These are phyloP conservation scores for Calonectria ilicicola DNA, from an alignment of 2,329 filamentous ascomycete species.

Conservation along the genomic window DNA sequence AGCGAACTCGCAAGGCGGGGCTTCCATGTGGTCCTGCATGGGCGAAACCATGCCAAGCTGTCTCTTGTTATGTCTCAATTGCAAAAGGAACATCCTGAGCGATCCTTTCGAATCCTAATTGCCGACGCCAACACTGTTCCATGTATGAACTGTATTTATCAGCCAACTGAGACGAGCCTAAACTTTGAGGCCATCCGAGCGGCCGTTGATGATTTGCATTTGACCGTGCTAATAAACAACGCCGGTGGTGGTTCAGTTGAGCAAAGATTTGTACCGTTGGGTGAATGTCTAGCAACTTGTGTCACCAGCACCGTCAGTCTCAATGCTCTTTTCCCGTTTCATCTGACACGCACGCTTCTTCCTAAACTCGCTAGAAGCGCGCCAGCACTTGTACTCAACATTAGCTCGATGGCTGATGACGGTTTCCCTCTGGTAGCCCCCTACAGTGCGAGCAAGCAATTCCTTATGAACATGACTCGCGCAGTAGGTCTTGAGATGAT, in stretches of 20 bases:
- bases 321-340: not conserved
- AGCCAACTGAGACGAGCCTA: not conserved
- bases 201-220: not conserved
- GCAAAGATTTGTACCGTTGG: not conserved
- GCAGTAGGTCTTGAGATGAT: not conserved
- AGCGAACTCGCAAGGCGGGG: not conserved
- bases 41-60: not conserved
- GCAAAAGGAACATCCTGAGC: not conserved
- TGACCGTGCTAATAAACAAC: not conserved
- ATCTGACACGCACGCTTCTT: not conserved
- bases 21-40: not conserved
- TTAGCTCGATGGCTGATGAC: not conserved
- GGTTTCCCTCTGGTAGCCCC: not conserved
- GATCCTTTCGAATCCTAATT: not conserved
- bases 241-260: not conserved
- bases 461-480: not conserved
- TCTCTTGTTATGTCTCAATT: not conserved
- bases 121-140: not conserved
- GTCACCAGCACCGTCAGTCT: not conserved
- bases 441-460: not conserved
- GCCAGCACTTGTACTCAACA: not conserved
- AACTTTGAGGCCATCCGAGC: not conserved
- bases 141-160: not conserved
- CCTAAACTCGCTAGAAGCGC: not conserved
- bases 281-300: not conserved